These are phyloP conservation scores for Pyronema omphalodes DNA, from an alignment of 495 filamentous ascomycete species.

Conservation along the genomic window DNA sequence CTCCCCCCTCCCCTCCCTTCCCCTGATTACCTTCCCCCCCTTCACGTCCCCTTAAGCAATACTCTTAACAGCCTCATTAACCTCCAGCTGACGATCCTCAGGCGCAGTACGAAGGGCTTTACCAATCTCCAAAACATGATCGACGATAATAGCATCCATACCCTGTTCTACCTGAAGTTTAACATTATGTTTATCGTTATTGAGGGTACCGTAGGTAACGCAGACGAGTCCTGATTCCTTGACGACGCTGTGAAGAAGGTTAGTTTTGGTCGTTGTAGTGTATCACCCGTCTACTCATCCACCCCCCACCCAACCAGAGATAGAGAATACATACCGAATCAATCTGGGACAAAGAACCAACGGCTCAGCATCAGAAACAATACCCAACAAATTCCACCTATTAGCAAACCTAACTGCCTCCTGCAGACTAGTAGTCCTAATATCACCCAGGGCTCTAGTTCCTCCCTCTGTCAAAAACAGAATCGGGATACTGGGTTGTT, in stretches of 20 bases:
- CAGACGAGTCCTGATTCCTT: conserved; percentile 89
- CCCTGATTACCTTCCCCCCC: too few species aligned
- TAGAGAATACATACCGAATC: conserved; percentile 29
- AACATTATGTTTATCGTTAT: conserved; percentile 71
- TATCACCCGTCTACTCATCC: neutral
- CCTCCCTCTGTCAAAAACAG: conserved; percentile 88
- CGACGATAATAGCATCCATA: conserved; percentile 93
- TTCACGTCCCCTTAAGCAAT: too few species aligned
- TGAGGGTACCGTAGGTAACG: conserved; percentile 78
- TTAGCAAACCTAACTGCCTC: conserved; percentile 88
- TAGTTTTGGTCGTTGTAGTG: neutral
- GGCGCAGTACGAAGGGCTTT: neutral
- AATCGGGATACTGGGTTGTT: conserved; percentile 86
- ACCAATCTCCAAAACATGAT: conserved; percentile 45
- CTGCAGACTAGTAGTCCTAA: conserved; percentile 80
- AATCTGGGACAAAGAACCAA: conserved; percentile 76
- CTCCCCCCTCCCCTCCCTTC: too few species aligned
- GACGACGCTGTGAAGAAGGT: conserved; percentile 44
- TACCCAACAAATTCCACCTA: conserved; percentile 82
- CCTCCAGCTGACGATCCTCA: neutral
- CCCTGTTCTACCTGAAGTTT: conserved; percentile 90
- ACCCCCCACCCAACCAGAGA: neutral
- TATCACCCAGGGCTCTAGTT: conserved; percentile 49
- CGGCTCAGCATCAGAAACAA: conserved; percentile 69
- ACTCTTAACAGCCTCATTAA: neutral